Conservation (phyloP, 331 rosid genomes). For the Malus hybrid region DNA sequence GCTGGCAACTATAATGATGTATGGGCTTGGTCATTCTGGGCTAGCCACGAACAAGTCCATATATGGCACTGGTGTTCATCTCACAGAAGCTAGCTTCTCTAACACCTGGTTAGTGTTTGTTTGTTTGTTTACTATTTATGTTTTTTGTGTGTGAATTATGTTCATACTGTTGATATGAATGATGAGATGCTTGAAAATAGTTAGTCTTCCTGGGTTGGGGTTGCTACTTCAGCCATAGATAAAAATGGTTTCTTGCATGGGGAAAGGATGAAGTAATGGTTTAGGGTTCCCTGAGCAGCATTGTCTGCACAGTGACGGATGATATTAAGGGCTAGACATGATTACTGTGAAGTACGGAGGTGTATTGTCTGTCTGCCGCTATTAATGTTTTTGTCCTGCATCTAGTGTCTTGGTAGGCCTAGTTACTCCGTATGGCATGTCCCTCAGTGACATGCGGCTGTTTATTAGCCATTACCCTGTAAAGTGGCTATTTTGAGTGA, state of each 20-base stretch:
- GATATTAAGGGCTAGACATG: not conserved
- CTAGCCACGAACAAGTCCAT: slow-evolving; percentile 29
- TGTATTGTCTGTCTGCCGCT: not conserved
- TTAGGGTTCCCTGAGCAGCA: not conserved
- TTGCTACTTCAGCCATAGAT: not conserved
- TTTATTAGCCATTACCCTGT: not conserved
- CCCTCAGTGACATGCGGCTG: not conserved
- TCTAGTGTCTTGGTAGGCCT: not conserved
- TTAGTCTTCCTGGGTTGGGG: not conserved
- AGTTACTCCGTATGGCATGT: not conserved
- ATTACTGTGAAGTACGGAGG: not conserved
- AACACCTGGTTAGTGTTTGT: slow-evolving; percentile 42
- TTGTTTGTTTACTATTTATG: not conserved
- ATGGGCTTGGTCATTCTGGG: slow-evolving; percentile 66
- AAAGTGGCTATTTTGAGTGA: not conserved
- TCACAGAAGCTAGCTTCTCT: slow-evolving; percentile 49
- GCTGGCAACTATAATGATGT: slow-evolving; percentile 40
- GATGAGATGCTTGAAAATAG: not conserved
- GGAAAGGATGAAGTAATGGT: not conserved
- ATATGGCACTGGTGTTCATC: slow-evolving; percentile 70
- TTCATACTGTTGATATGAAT: not conserved
- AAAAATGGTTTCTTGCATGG: not conserved
- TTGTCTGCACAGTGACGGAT: not conserved
- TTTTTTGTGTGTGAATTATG: not conserved
- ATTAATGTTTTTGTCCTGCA: not conserved